Evolutionary conservation across 805 yeast genomes (phyloP).

Genomic region (Lachancea mirantina): DNA sequence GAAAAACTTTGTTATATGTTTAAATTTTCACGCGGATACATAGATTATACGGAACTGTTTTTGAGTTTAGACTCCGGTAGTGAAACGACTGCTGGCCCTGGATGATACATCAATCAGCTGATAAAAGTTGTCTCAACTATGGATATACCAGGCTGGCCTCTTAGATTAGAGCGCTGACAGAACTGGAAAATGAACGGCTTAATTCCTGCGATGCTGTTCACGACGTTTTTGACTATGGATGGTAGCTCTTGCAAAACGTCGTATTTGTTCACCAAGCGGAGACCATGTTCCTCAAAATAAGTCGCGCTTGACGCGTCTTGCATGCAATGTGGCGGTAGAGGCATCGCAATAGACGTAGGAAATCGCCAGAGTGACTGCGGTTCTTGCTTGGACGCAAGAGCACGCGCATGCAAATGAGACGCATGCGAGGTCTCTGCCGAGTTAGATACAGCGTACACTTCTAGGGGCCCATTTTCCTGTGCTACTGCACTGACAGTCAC

Average conservation of each 20-base stretch:
- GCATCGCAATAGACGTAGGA: slow-evolving; percentile 42
- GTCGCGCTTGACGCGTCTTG: no score
- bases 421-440: no score
- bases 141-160: slow-evolving; percentile 55
- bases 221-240: slow-evolving; percentile 67
- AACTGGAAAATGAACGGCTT: slow-evolving; percentile 82
- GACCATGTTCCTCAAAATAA: slow-evolving; percentile 37
- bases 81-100: no score
- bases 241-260: slow-evolving; percentile 90
- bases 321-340: no score
- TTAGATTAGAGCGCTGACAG: slow-evolving; percentile 50
- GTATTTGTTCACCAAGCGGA: slow-evolving; percentile 64
- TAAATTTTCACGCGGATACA: no score
- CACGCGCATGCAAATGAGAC: slow-evolving; percentile 41
- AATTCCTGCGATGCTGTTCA: slow-evolving; percentile 74
- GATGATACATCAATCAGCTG: slow-evolving; percentile 8
- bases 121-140: slow-evolving; percentile 79
- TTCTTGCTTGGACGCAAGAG: slow-evolving; percentile 37
- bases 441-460: slow-evolving; percentile 41
- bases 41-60: no score
- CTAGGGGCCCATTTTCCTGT: slow-evolving; percentile 46
- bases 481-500: slow-evolving; percentile 39
- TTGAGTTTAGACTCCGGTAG: neutral
- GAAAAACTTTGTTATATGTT: no score
- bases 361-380: slow-evolving; percentile 69